Evolutionary conservation across 441 rosid genomes (phyloP), one percentile per base, ranked within the genome.

Genomic region (Jatropha multifida): DNA sequence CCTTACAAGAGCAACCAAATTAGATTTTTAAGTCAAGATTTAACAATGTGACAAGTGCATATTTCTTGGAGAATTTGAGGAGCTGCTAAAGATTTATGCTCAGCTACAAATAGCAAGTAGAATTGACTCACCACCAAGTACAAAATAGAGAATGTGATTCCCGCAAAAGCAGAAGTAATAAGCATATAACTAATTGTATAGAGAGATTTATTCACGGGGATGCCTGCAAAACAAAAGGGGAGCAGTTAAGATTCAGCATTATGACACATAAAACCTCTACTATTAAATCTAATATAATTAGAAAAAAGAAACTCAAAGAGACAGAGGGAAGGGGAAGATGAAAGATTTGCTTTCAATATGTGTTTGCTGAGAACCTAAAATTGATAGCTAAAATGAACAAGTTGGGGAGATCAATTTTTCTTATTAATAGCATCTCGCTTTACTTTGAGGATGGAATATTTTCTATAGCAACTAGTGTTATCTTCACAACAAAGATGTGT

Each of bases 121-220:
- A 70, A 46, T 26, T 37, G 42, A n/a, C 11, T 75, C 62, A 78
- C 84, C 84, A 81, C 7, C 72, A 75, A 63, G 74, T 78, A 81
- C 8, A 78, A 20, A 14, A 75, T 73, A 65, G 54, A 68, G 64
- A 75, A 78, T 55, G 77, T 75, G 75, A 81, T 62, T 65, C 81
- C 84, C 10, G 84, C 72, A n/a, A 65, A 18, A 37, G 81, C 81
- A 26, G 81, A 78, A 63, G 84, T 81, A 62, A 81, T 73, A 56
- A 78, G 58, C 77, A 65, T 78, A 46, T 78, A 81, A 65, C 81
- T 59, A 44, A 75, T 11, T 52, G 84, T 75, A 63, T 75, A 78
- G 11, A 78, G 75, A 38, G 81, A 69, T 61, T 81, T 81, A 65
- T 81, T 81, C 71, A 75, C 77, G 17, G 81, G 84, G 59, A 72